Conservation (phyloP, 164 flowering plant genomes). For the Umbilicus rupestris region DNA sequence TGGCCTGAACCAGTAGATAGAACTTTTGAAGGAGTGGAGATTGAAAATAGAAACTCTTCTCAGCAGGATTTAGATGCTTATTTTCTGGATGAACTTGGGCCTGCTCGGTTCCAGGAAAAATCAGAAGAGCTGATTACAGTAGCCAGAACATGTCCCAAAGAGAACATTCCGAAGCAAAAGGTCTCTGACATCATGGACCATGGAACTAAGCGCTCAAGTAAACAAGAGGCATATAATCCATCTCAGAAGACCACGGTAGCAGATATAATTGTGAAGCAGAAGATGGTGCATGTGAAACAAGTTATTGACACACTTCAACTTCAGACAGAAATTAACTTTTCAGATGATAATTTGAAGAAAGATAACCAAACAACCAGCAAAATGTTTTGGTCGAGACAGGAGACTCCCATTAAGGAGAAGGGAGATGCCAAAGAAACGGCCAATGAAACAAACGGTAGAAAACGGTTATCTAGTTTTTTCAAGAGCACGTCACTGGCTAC, state of each 20-base stretch:
- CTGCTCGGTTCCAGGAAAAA: not conserved
- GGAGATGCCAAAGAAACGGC: not conserved
- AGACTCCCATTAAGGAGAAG: not conserved
- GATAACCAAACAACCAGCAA: not conserved
- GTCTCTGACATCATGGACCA: not conserved
- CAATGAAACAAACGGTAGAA: not conserved
- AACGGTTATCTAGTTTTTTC: not conserved
- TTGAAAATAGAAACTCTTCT: not conserved
- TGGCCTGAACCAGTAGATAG: not conserved
- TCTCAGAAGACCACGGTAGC: not conserved
- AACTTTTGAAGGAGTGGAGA: not conserved
- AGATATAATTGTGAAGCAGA: not conserved
- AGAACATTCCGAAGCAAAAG: not conserved
- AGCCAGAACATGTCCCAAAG: not conserved
- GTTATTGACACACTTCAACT: not conserved
- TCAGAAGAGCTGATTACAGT: not conserved
- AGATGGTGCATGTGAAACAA: not conserved
- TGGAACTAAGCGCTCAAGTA: not conserved
- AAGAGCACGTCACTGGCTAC: not conserved
- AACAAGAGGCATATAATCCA: not conserved
- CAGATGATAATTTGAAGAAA: not conserved
- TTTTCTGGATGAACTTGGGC: slow-evolving; percentile 3
- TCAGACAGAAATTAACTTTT: not conserved
- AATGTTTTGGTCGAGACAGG: not conserved
- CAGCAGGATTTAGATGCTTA: not conserved